Evolutionary conservation across 257 asterid genomes (phyloP), one percentile per base, ranked within the genome.

Genomic region (Nicotiana paniculata): DNA sequence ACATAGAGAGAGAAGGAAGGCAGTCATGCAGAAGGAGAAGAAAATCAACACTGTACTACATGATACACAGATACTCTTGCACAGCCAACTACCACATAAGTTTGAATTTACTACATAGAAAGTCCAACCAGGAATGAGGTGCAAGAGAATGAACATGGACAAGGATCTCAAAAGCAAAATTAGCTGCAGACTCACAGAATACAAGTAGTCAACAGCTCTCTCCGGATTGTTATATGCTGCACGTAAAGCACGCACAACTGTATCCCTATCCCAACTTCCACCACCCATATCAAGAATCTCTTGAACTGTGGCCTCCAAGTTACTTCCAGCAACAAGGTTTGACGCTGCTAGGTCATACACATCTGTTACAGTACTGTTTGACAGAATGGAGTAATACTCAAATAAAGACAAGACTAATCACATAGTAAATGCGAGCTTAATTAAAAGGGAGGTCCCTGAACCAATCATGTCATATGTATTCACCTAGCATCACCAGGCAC

Each of bases 201-300:
- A 95, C 43, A 95, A 90, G 88, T 93, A 95, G 24, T 95, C 98
- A 81, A 95, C 95, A 69, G 98, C 97, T 89, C 97, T 88, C 90
- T 92, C 97, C 2, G 98, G 98, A 85, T 95, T 95, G 81, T 95
- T 95, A 86, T 35, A 95, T 75, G 98, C 98, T 66, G 97, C 97
- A 81, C 96, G 89, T 82, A 95, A 83, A 62, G 98, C 97, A 77
- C 93, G 97, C 54, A 92, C 83, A 81, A 93, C 96, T 5, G 93
- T 91, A 77, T 95, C 96, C 87, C 97, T 88, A 54, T 92, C 93
- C 98, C 97, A 93, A 84, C 93, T 92, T 77, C 97, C 98, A 84
- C 95, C 97, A 81, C 98, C 98, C 96, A 95, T 92, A 86, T 93
- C 97, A 89, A 95, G 88, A 88, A 95, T 89, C 62, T 95, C 90